Conservation (phyloP, 129 eudicot genomes). For the Helianthus tuberosus region DNA sequence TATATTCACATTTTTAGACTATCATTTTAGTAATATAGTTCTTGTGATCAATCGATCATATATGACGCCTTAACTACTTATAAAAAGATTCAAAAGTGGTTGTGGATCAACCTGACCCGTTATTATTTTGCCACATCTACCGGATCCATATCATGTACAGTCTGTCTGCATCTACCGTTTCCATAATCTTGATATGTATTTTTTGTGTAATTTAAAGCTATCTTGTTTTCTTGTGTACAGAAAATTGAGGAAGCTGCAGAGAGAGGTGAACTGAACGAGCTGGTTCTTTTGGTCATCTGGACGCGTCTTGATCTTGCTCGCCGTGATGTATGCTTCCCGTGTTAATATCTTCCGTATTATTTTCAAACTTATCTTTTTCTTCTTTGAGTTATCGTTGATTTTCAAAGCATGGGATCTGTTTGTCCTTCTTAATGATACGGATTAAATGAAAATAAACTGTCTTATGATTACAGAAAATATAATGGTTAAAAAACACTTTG, state of each 20-base stretch:
- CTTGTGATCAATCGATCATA: background rate
- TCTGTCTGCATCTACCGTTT: slow-evolving; percentile 11
- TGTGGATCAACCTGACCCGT: background rate
- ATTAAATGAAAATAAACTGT: background rate
- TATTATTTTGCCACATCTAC: background rate
- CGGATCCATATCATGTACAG: background rate
- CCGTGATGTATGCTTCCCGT: slow-evolving; percentile 69
- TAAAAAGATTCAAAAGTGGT: background rate
- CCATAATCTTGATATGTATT: slow-evolving; percentile 3
- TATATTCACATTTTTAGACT: too few relatives aligned
- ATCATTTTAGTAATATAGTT: background rate
- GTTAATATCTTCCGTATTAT: slow-evolving; percentile 4
- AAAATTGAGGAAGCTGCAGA: slow-evolving; percentile 99
- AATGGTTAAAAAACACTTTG: background rate
- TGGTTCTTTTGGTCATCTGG: slow-evolving; percentile 95
- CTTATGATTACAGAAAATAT: background rate
- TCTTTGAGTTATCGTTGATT: background rate
- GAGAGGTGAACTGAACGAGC: slow-evolving; percentile 87
- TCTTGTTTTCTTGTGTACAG: slow-evolving; percentile 38
- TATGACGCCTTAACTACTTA: background rate
- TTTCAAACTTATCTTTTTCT: background rate
- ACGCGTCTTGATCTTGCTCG: slow-evolving; percentile 98
- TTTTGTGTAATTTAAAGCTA: background rate
- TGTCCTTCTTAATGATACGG: too few relatives aligned
- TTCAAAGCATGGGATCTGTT: background rate